Evolutionary conservation across 768 basidiomycete genomes (phyloP), one percentile per base, ranked within the genome.

Genomic region (Tulasnella sp.): DNA sequence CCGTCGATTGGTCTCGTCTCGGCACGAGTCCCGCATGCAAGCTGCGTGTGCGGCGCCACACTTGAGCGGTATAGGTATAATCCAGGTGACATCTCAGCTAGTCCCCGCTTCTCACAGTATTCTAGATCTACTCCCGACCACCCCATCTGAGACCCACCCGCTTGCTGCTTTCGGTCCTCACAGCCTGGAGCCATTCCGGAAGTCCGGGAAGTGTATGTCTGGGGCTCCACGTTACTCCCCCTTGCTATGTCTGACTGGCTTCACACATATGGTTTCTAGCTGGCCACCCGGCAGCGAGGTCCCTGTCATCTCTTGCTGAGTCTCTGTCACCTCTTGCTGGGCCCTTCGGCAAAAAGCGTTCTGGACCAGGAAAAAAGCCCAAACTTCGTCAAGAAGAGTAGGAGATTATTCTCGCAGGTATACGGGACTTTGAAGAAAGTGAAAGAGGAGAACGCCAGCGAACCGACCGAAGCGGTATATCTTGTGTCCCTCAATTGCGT

Each of bases 381-480:
- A 14, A 9, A 78, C 34, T 0, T 75, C 5, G 22, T 31, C 0
- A 80, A 80, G 80, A 76, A 77, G 31, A 69, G 44, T 42, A 69
- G 79, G 42, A 81, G 80, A 34, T 46, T 82, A 6, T 82, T 82
- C 54, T 75, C 81, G 8, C 73, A 64, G 31, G 75, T 81, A 20
- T 58, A 81, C 34, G 81, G 81, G 0, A 82, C 81, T 7, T 75
- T 82, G 77, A 81, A 76, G 37, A 81, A 74, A 50, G 81, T 81
- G 28, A 76, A 77, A 40, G 69, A 80, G 14, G 81, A 82, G 54
- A 75, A 81, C n/a, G 60, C 37, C 28, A 40, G 34, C 24, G 58
- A 72, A 42, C 24, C 75, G 18, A 82, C 80, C 44, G 81, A 81
- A 18, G 81, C 81, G 41, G 81, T 82, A 31, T 11, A 24, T 54